A percentile compares a stretch with the other conserved stretches of the same genome.
Evolutionary conservation across 108 stramenopile species (phyloP).

Genomic region (Fragilaria crotonensis): DNA sequence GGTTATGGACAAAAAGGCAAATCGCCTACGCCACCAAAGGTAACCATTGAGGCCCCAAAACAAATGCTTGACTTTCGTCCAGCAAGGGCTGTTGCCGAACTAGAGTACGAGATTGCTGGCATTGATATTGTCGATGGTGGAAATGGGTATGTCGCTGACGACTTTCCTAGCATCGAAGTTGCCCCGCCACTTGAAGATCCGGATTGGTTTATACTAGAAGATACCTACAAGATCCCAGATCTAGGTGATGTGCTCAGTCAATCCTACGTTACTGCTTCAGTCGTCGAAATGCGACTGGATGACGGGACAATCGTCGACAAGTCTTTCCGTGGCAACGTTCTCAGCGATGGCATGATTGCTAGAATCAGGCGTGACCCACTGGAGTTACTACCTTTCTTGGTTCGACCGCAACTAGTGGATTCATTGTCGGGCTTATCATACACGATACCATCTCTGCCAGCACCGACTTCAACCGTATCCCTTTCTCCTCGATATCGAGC

Average conservation of each 20-base stretch:
- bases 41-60: slow-evolving; percentile 50
- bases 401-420: slow-evolving; percentile 42
- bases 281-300: slow-evolving; percentile 1
- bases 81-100: slow-evolving; percentile 57
- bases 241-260: slow-evolving; percentile 1
- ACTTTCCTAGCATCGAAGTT: slow-evolving; percentile 50
- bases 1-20: slow-evolving; percentile 51
- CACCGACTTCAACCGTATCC: slow-evolving; percentile 12
- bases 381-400: slow-evolving; percentile 44
- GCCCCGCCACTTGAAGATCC: slow-evolving; percentile 51
- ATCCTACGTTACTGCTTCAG: not conserved
- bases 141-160: slow-evolving; percentile 55
- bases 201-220: slow-evolving; percentile 58
- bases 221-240: not conserved
- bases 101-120: slow-evolving; percentile 59
- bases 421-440: slow-evolving; percentile 20
- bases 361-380: slow-evolving; percentile 45
- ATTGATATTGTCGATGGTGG: slow-evolving; percentile 45
- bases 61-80: slow-evolving; percentile 14
- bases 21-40: slow-evolving; percentile 38
- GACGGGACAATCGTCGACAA: not conserved
- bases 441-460: slow-evolving; percentile 48
- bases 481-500: slow-evolving; percentile 52
- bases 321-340: not conserved
- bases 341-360: slow-evolving; percentile 26